phyloP scores from a whole-genome alignment of 176 grass and related monocot genomes.

The sorghum (Sorghum bicolor) region DNA sequence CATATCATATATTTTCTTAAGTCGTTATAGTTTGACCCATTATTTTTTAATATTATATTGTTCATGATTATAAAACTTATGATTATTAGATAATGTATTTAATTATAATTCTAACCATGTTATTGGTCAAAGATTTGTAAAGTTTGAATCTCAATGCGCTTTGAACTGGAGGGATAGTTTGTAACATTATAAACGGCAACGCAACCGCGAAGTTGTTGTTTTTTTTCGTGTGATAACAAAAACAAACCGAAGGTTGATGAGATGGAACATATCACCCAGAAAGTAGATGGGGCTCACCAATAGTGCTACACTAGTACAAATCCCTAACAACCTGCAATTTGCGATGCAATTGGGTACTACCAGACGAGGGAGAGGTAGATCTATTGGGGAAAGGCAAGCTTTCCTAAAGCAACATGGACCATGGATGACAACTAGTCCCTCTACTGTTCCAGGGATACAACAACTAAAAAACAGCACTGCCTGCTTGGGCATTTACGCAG shows the following conservation, averaged over 20 bases:
- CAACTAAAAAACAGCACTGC: background rate
- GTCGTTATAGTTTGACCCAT: background rate
- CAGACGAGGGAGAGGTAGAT: constrained; percentile 7
- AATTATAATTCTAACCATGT: background rate
- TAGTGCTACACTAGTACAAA: background rate
- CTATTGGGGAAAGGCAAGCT: background rate
- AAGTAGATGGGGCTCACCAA: background rate
- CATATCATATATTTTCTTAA: background rate
- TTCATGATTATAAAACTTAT: background rate
- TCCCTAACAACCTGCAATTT: background rate
- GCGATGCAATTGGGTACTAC: background rate
- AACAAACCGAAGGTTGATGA: background rate
- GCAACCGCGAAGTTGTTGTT: too few species aligned
- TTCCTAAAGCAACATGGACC: constrained; percentile 4
- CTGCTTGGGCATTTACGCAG: background rate
- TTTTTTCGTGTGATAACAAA: too few species aligned
- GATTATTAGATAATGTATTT: background rate
- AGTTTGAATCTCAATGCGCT: background rate
- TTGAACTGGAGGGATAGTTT: background rate
- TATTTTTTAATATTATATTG: background rate
- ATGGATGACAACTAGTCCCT: background rate
- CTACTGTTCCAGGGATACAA: background rate
- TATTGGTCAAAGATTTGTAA: too few species aligned
- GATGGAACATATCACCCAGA: background rate
- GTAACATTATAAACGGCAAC: background rate